These are phyloP conservation scores for Penicillium ochrochloron DNA, from an alignment of 495 filamentous ascomycete genomes.

Conservation along the genomic window DNA sequence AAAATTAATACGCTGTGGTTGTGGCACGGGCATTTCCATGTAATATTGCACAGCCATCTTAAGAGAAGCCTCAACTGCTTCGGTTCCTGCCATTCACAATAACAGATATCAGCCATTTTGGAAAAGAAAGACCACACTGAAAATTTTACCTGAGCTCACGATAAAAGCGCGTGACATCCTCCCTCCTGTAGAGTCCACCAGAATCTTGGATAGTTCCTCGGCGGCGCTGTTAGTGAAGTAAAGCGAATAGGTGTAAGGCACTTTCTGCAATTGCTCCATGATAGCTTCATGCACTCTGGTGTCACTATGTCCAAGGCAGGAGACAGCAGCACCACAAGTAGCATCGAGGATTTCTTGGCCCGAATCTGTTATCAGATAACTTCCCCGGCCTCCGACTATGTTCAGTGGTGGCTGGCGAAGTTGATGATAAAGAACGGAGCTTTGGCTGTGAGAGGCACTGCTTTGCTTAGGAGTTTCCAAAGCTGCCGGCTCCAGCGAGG, in stretches of 20 bases:
- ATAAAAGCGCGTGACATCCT: slow-evolving; percentile 44
- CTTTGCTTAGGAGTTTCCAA: neutral
- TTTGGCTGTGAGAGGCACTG: slow-evolving; percentile 6
- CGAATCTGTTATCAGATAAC: slow-evolving; percentile 23
- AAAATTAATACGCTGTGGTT: slow-evolving; percentile 53
- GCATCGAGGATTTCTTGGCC: slow-evolving; percentile 28
- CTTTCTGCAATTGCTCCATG: slow-evolving; percentile 40
- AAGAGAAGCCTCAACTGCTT: slow-evolving; percentile 67
- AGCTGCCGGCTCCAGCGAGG: neutral
- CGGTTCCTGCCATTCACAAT: slow-evolving; percentile 47
- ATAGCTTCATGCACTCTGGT: slow-evolving; percentile 47
- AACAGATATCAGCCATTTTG: neutral
- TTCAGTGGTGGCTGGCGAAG: slow-evolving; percentile 28
- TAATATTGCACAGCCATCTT: slow-evolving; percentile 64
- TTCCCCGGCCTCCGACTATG: slow-evolving; percentile 29
- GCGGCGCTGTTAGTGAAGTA: slow-evolving; percentile 47
- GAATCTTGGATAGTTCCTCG: slow-evolving; percentile 37
- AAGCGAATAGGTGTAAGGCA: slow-evolving; percentile 52
- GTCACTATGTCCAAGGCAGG: slow-evolving; percentile 44
- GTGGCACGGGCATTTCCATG: slow-evolving; percentile 47
- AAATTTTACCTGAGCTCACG: slow-evolving; percentile 49
- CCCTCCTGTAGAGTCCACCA: slow-evolving; percentile 42
- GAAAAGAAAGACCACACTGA: neutral
- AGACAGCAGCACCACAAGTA: slow-evolving; percentile 45
- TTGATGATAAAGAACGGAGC: slow-evolving; percentile 33